Conservation (phyloP, 352 stramenopile genomes). For the Globisporangium nodosum region DNA sequence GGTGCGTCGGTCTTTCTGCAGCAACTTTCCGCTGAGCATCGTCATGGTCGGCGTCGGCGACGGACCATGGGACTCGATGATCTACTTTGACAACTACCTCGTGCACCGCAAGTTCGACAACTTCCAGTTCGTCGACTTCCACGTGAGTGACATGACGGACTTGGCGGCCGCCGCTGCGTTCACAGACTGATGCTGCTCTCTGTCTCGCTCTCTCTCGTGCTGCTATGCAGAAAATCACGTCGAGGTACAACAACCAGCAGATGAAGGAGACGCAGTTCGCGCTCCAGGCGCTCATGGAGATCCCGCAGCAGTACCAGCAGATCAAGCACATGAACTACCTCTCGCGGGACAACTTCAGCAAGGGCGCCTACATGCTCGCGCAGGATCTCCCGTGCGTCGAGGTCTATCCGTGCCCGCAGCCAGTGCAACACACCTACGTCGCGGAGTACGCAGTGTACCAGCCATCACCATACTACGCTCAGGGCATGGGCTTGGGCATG, state of each 20-base stretch:
- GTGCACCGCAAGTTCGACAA: conserved; percentile 80
- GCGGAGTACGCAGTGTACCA: conserved; percentile 28
- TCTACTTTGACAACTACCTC: conserved; percentile 78
- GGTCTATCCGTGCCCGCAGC: conserved; percentile 50
- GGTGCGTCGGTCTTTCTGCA: conserved; percentile 8
- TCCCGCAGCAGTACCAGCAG: conserved; percentile 72
- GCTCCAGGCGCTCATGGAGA: conserved; percentile 80
- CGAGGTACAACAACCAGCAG: conserved; percentile 34
- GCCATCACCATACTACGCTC: conserved; percentile 6
- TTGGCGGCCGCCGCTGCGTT: too few species aligned
- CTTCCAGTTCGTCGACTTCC: conserved; percentile 86
- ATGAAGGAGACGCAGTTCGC: conserved; percentile 69
- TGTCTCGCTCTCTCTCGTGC: not conserved
- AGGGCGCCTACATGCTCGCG: conserved; percentile 37
- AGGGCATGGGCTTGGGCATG: not conserved
- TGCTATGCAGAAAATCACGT: conserved; percentile 43
- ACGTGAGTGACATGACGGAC: conserved; percentile 18
- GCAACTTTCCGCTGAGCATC: conserved; percentile 75
- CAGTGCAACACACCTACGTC: conserved; percentile 18
- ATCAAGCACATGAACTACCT: conserved; percentile 75
- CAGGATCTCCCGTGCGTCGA: conserved; percentile 57
- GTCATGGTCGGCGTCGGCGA: conserved; percentile 81
- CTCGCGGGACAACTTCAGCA: conserved; percentile 18
- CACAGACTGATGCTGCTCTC: not conserved
- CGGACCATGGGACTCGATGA: conserved; percentile 77